These are phyloP conservation scores for Mortierella sp. DNA, from an alignment of 371 early-diverging fungal species.

Conservation along the genomic window DNA sequence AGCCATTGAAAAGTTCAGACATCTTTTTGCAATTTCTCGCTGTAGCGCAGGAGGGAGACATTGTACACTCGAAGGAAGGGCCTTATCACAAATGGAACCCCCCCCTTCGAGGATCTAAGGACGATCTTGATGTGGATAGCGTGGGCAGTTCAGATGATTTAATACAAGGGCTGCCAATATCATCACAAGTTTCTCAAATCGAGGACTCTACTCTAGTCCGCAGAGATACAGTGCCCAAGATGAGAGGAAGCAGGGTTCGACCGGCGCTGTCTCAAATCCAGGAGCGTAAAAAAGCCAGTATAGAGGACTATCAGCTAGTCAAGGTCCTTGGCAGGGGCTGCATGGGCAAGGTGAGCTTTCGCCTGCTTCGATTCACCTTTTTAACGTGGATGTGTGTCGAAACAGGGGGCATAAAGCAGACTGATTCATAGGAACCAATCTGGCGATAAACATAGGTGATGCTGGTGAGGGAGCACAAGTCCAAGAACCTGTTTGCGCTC, in stretches of 20 bases:
- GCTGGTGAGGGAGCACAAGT: conserved; percentile 65
- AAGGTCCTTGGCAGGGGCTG: conserved; percentile 80
- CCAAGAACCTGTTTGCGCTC: conserved; percentile 69
- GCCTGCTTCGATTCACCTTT: too few relatives aligned
- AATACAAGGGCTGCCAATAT: not conserved
- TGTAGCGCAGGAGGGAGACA: conserved; percentile 46
- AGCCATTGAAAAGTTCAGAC: conserved; percentile 31
- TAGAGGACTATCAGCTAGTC: conserved; percentile 73
- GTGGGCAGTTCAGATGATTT: conserved; percentile 3
- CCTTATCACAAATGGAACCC: conserved; percentile 6
- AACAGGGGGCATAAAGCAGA: too few relatives aligned
- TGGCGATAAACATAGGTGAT: conserved; percentile 65
- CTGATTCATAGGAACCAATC: too few relatives aligned
- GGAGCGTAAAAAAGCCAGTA: conserved; percentile 33
- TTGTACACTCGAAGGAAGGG: conserved; percentile 39
- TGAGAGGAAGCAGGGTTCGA: conserved; percentile 30
- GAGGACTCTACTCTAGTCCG: conserved; percentile 4
- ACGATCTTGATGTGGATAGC: conserved; percentile 16
- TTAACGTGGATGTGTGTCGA: too few relatives aligned
- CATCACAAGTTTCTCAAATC: not conserved
- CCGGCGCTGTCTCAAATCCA: conserved; percentile 42
- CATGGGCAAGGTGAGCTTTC: conserved; percentile 77
- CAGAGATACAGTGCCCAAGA: conserved; percentile 13
- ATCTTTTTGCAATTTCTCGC: conserved; percentile 49
- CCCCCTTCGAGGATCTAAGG: conserved; percentile 3